phyloP scores from a whole-genome alignment of 78 protist genomes.

The Trichosphaerium sp. region DNA sequence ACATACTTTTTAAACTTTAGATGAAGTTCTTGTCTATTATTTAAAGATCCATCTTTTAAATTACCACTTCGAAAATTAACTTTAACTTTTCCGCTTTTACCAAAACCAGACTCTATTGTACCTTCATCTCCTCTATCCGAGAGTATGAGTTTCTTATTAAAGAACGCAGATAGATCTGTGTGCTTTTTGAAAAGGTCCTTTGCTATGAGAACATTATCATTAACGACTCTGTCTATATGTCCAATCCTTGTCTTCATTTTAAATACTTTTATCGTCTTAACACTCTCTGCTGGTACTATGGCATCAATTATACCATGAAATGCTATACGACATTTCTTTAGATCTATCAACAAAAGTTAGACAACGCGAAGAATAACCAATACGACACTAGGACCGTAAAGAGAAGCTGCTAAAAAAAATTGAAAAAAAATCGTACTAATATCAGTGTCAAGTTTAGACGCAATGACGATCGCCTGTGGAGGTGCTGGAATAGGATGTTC shows the following conservation, averaged over 20 bases:
- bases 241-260: neutral
- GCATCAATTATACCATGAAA: slow-evolving; percentile 39
- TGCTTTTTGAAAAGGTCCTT: slow-evolving; percentile 54
- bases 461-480: slow-evolving; percentile 39
- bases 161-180: slow-evolving; percentile 50
- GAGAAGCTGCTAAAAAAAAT: no score
- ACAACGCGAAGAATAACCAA: neutral
- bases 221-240: neutral
- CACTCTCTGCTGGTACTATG: slow-evolving; percentile 10
- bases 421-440: neutral
- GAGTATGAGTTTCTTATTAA: slow-evolving; percentile 37
- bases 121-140: slow-evolving; percentile 50
- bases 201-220: slow-evolving; percentile 56
- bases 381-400: no score
- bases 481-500: slow-evolving; percentile 67
- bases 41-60: no score
- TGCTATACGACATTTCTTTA: slow-evolving; percentile 59
- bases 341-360: neutral
- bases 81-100: slow-evolving; percentile 72
- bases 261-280: slow-evolving; percentile 9
- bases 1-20: no score
- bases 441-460: slow-evolving; percentile 64
- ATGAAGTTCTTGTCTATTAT: no score
- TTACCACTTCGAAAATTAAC: neutral
- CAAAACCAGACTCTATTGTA: slow-evolving; percentile 66